These are phyloP conservation scores for Angomonas deanei DNA, from an alignment of 208 protist genomes.

Conservation along the genomic window DNA sequence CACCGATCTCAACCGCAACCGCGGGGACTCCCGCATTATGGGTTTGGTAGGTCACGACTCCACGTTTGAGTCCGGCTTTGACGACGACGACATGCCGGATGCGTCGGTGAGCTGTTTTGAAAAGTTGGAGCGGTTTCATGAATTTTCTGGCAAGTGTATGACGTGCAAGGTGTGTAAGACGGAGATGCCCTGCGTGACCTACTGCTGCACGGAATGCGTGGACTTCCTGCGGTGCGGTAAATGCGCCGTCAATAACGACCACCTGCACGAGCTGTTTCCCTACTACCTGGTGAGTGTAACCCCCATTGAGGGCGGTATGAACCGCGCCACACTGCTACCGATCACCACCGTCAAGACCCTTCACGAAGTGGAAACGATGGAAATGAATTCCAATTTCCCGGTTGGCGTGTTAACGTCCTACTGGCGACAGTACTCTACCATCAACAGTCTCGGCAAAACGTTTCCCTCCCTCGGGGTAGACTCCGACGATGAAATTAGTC, in stretches of 20 bases:
- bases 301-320: conserved; percentile 20
- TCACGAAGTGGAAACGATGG: conserved; percentile 66
- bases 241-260: conserved; percentile 53
- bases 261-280: conserved; percentile 57
- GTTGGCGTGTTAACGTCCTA: conserved; percentile 43
- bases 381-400: conserved; percentile 70
- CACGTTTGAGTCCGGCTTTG: conserved; percentile 26
- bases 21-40: conserved; percentile 54
- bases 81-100: background rate
- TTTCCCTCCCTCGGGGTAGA: conserved; percentile 9
- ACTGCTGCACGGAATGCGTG: conserved; percentile 47
- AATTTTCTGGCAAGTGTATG: conserved; percentile 37
- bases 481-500: conserved; percentile 3
- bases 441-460: conserved; percentile 8
- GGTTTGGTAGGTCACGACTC: conserved; percentile 56
- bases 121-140: conserved; percentile 7
- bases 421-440: background rate
- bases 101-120: conserved; percentile 11
- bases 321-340: conserved; percentile 37
- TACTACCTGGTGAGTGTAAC: conserved; percentile 62
- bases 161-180: conserved; percentile 52
- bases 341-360: conserved; percentile 42
- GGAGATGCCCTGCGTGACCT: conserved; percentile 53
- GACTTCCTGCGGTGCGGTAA: conserved; percentile 69
- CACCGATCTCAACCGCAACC: conserved; percentile 22